These are phyloP conservation scores for Apophysomyces variabilis DNA, from an alignment of 371 early-diverging fungal genomes.

Conservation along the genomic window DNA sequence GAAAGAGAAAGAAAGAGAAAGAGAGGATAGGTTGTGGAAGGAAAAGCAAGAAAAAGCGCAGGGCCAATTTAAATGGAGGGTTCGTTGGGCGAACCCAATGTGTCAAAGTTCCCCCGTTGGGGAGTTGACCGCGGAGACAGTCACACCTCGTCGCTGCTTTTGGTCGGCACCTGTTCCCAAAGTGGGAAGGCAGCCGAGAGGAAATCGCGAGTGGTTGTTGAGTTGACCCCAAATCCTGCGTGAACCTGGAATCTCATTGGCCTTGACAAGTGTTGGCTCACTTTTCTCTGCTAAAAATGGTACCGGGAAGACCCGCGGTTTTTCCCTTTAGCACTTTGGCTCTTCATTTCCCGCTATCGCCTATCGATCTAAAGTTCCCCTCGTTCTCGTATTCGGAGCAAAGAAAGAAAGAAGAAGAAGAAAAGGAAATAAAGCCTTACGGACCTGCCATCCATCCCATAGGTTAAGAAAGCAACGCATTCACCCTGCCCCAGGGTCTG, in stretches of 20 bases:
- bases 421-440: background rate
- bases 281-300: conserved; percentile 2
- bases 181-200: conserved; percentile 9
- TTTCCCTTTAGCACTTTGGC: background rate
- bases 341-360: background rate
- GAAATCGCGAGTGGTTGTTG: conserved; percentile 1
- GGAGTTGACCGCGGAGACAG: background rate
- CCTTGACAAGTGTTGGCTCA: conserved; percentile 3
- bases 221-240: background rate
- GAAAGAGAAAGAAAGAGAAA: background rate
- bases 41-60: conserved; percentile 8
- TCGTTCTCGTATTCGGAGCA: background rate
- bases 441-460: no score
- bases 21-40: conserved; percentile 6
- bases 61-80: conserved; percentile 1
- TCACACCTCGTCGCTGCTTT: background rate
- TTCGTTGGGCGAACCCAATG: background rate
- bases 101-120: conserved; percentile 3
- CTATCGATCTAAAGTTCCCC: background rate
- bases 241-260: background rate
- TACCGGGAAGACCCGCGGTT: conserved; percentile 8
- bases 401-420: background rate
- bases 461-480: no score
- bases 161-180: conserved; percentile 2
- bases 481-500: no score